Conservation (phyloP, 345 rosid species). For the Cardamine occulta region DNA sequence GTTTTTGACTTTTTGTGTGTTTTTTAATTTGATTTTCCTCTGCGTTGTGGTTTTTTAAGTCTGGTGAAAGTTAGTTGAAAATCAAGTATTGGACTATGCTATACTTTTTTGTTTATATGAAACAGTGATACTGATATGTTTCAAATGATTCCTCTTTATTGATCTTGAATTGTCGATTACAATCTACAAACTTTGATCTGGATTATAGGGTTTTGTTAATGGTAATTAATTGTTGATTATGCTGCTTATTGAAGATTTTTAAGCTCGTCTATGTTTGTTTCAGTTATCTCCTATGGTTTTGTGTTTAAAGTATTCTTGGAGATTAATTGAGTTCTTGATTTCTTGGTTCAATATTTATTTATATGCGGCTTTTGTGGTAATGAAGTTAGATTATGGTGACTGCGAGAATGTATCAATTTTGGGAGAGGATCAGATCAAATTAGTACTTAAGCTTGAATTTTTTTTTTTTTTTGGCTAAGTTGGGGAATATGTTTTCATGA, state of each 20-base stretch:
- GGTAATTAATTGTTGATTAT: slow-evolving; percentile 7
- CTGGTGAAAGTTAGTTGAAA: slow-evolving; percentile 5
- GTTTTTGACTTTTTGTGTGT: not conserved
- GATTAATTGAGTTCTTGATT: slow-evolving; percentile 8
- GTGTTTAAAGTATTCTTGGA: not conserved
- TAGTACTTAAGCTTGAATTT: not conserved
- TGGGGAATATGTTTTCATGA: slow-evolving; percentile 15
- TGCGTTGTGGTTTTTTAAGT: not conserved
- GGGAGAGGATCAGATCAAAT: slow-evolving; percentile 22
- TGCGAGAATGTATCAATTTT: slow-evolving; percentile 17
- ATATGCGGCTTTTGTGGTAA: not conserved
- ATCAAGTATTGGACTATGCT: not conserved
- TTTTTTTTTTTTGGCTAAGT: slow-evolving; percentile 4
- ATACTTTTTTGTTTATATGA: not conserved
- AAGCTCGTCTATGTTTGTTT: slow-evolving; percentile 28
- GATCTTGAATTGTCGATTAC: not conserved
- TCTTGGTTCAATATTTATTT: not conserved
- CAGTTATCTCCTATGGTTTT: slow-evolving; percentile 36
- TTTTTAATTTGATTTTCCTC: not conserved
- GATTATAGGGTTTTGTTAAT: slow-evolving; percentile 44
- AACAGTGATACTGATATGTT: not conserved
- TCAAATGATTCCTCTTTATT: not conserved
- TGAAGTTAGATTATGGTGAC: slow-evolving; percentile 29
- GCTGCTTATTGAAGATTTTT: slow-evolving; percentile 27
- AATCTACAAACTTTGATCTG: slow-evolving; percentile 38